Conservation (phyloP, 805 yeast genomes). For the Saturnispora ahearnii region DNA sequence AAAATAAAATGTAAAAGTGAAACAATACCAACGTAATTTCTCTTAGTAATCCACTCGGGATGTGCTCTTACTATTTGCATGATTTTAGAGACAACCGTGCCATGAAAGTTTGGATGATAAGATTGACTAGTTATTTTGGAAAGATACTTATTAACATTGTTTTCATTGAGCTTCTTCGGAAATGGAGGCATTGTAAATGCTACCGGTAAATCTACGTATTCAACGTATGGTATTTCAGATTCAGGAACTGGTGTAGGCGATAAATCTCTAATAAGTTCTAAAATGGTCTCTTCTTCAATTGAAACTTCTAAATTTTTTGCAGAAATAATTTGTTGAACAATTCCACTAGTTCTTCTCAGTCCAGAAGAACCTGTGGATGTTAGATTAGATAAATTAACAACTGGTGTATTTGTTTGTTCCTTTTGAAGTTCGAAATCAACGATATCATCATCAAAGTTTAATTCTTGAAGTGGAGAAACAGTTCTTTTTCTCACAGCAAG, state of each 20-base stretch:
- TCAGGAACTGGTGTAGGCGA: slow-evolving; percentile 17
- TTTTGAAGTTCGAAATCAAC: background rate
- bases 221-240: slow-evolving; percentile 16
- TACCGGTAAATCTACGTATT: slow-evolving; percentile 17
- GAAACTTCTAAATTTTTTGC: slow-evolving; percentile 2
- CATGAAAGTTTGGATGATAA: slow-evolving; percentile 12
- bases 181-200: slow-evolving; percentile 14
- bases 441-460: slow-evolving; percentile 3
- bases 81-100: slow-evolving; percentile 13
- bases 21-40: slow-evolving; percentile 14
- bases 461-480: background rate
- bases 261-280: slow-evolving; percentile 18
- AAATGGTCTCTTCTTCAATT: slow-evolving; percentile 15
- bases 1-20: slow-evolving; percentile 17
- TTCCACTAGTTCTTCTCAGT: slow-evolving; percentile 1
- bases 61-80: slow-evolving; percentile 10
- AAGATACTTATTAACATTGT: slow-evolving; percentile 15
- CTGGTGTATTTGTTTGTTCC: background rate
- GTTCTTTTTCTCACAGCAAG: background rate
- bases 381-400: background rate
- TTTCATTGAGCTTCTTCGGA: slow-evolving; percentile 9
- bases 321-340: background rate
- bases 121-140: slow-evolving; percentile 14
- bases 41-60: slow-evolving; percentile 16
- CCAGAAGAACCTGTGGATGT: background rate